Evolutionary conservation across 305 asterid genomes (phyloP), one percentile per base, ranked within the genome.

Genomic region (Salvia sclarea): DNA sequence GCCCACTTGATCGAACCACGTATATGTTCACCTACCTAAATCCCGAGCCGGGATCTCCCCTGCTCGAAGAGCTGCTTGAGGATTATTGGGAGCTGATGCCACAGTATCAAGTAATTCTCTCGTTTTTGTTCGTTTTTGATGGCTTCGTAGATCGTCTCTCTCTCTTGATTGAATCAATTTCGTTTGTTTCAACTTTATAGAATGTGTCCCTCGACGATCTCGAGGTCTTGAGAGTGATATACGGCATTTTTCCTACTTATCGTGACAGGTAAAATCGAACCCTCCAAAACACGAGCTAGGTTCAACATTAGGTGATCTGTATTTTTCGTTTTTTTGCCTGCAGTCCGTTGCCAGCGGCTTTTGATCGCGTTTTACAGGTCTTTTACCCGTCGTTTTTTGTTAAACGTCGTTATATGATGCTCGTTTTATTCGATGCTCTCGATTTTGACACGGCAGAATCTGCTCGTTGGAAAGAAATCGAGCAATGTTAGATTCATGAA

Each of bases 61-160:
- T 70, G 31, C 83, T 93, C 76, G 98, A 92, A 79, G 98, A 93
- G 61, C 76, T 93, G 76, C 86, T 93, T 0, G 98, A 93, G 79
- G 97, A 93, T 64, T 93, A 84, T 72, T 93, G 98, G 98, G 92
- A 90, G 44, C 78, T 88, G 80, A 90, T 93, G 98, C 98, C 98
- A 13, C 77, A 76, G n/a, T 93, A 93, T 82, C 98, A 93, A 90
- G 98, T 90, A 79, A 61, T 49, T 13, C 33, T 57, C 59, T 58
- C 33, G 7, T 52, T 10, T 21, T 22, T 8, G 37, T 8, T 8
- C 7, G 37, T 4, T 8, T 31, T 18, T 18, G 18, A 6, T 49
- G 56, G 18, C 56, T 49, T 20, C 1, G 7, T 50, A 24, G 59
- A 33, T 22, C 12, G 17, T 11, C 16, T 22, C 31, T 24, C 37